Evolutionary conservation across 176 grass and related monocot species (phyloP).

Genomic region (Carex cristatella): DNA sequence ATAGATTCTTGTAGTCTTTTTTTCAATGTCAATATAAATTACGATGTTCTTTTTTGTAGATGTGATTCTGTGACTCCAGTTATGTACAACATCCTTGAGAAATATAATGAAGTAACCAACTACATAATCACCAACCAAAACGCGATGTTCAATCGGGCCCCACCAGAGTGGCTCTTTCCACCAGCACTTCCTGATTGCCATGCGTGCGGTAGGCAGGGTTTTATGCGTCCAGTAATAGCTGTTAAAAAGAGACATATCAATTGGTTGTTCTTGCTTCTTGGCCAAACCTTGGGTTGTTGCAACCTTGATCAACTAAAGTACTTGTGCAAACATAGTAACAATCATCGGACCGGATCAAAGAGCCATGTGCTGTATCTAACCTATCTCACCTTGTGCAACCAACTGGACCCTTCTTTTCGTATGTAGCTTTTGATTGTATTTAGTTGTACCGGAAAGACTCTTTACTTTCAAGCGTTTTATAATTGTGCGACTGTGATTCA

Average conservation of each 20-base stretch:
- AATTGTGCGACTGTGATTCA: neutral
- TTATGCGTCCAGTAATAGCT: conserved; percentile 41
- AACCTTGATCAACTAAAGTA: conserved; percentile 66
- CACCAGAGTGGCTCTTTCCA: conserved; percentile 26
- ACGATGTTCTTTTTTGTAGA: neutral
- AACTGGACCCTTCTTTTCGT: conserved; percentile 27
- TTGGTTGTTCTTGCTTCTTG: conserved; percentile 67
- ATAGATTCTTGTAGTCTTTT: too few species aligned
- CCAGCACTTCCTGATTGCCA: conserved; percentile 25
- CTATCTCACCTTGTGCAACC: conserved; percentile 48
- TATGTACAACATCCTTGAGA: conserved; percentile 42
- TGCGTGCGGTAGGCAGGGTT: conserved; percentile 7
- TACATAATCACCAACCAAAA: conserved; percentile 30
- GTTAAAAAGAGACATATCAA: conserved; percentile 50
- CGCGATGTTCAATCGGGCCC: conserved; percentile 48
- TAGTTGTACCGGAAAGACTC: neutral
- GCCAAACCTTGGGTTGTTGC: conserved; percentile 58
- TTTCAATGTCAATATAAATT: neutral
- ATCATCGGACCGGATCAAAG: conserved; percentile 63
- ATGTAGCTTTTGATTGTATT: conserved; percentile 10
- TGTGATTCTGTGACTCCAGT: neutral
- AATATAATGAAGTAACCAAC: conserved; percentile 33
- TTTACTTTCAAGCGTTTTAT: neutral
- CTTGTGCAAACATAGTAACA: conserved; percentile 55
- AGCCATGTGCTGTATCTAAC: conserved; percentile 51